Evolutionary conservation across 495 filamentous ascomycete genomes (phyloP).

Genomic region (Aspergillus haitiensis): DNA sequence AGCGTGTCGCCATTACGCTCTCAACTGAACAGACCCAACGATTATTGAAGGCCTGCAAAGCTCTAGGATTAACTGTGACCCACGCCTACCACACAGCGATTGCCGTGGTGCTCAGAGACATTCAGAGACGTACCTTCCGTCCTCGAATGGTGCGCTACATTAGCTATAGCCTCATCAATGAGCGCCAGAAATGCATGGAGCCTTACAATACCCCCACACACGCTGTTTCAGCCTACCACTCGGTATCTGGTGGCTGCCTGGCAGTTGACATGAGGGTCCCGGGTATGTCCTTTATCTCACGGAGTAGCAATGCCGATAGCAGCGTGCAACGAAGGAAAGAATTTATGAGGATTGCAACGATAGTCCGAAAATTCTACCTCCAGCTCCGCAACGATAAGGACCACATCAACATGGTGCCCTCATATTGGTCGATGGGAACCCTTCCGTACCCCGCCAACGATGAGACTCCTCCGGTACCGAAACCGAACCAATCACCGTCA

Average conservation of each 20-base stretch:
- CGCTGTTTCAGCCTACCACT: constrained; percentile 30
- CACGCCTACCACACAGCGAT: constrained; percentile 34
- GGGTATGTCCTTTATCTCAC: not conserved
- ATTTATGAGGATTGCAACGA: constrained; percentile 15
- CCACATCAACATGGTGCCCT: constrained; percentile 27
- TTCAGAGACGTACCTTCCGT: constrained; percentile 11
- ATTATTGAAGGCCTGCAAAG: constrained; percentile 20
- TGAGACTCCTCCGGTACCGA: constrained; percentile 28
- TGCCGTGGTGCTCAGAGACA: constrained; percentile 24
- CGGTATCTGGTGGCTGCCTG: constrained; percentile 28
- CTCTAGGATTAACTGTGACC: constrained; percentile 21
- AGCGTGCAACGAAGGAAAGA: constrained; percentile 10
- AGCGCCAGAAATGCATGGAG: constrained; percentile 23
- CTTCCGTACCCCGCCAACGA: constrained; percentile 24
- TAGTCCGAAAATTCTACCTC: constrained; percentile 32
- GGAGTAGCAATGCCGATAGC: not conserved
- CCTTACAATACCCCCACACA: constrained; percentile 27
- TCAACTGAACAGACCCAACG: constrained; percentile 16
- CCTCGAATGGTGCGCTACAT: constrained; percentile 27
- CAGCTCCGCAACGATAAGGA: constrained; percentile 27
- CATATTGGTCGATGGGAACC: constrained; percentile 30
- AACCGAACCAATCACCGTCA: constrained; percentile 30
- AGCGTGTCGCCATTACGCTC: constrained; percentile 26
- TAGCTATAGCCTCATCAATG: constrained; percentile 30
- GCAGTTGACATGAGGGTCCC: constrained; percentile 27